Conservation (phyloP, 2,329 filamentous ascomycete species). For the Colletotrichum higginsianum region DNA sequence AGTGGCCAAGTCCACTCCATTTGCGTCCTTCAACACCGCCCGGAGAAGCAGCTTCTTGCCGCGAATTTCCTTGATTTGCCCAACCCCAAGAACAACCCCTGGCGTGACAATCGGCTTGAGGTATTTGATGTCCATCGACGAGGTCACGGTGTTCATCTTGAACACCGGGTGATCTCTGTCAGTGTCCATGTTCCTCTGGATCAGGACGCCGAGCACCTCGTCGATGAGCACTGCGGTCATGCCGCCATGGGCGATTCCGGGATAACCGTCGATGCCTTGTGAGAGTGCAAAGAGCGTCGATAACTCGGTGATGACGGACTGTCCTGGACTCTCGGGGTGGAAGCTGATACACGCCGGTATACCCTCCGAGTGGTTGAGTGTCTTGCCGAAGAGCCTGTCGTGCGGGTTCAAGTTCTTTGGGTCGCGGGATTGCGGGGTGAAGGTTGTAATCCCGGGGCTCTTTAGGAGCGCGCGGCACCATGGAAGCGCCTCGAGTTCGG, state of each 20-base stretch:
- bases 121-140: conserved; percentile 53
- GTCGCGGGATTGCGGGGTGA: conserved; percentile 53
- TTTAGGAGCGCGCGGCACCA: conserved; percentile 54
- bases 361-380: conserved; percentile 48
- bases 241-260: conserved; percentile 55
- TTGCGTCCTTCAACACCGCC: conserved; percentile 50
- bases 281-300: conserved; percentile 52
- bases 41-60: conserved; percentile 53
- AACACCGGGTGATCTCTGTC: conserved; percentile 50
- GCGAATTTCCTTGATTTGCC: conserved; percentile 50
- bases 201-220: conserved; percentile 54
- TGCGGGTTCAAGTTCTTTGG: conserved; percentile 46
- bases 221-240: conserved; percentile 54
- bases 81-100: conserved; percentile 50
- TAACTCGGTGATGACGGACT: conserved; percentile 47
- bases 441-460: conserved; percentile 48
- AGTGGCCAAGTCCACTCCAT: conserved; percentile 49
- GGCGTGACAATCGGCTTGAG: conserved; percentile 51
- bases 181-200: conserved; percentile 54
- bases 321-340: conserved; percentile 48
- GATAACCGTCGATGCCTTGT: conserved; percentile 52
- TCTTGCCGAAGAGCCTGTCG: conserved; percentile 54
- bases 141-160: conserved; percentile 52
- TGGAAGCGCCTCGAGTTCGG: conserved; percentile 53
- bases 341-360: conserved; percentile 54